Percentiles rank a stretch among this genome's conserved stretches.
These are phyloP conservation scores for Thelonectria rubi DNA, from an alignment of 2,329 filamentous ascomycete genomes.

Conservation along the genomic window DNA sequence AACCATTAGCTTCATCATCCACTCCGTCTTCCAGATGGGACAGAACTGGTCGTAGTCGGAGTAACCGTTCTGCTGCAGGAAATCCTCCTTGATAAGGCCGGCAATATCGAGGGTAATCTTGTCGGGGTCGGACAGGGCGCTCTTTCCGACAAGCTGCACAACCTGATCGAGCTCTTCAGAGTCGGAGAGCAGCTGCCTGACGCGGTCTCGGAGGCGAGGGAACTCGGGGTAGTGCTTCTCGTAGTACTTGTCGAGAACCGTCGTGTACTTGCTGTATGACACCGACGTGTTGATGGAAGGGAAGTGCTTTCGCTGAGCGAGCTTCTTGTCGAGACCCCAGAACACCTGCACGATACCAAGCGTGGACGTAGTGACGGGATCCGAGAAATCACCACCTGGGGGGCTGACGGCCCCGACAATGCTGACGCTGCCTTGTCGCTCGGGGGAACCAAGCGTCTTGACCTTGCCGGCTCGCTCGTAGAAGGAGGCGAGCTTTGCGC, in stretches of 20 bases:
- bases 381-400: conserved; percentile 98
- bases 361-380: conserved; percentile 93
- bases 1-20: conserved; percentile 99
- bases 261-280: conserved; percentile 97
- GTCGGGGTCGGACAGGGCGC: conserved; percentile 92
- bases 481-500: conserved; percentile 97
- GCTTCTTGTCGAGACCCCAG: conserved; percentile 99
- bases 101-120: conserved; percentile 98
- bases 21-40: conserved; percentile 99
- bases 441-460: conserved; percentile 84
- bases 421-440: conserved; percentile 90
- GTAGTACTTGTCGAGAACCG: conserved; percentile 89
- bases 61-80: conserved; percentile 99
- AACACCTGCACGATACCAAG: conserved; percentile 99
- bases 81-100: conserved; percentile 94
- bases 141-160: conserved; percentile 97
- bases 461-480: conserved; percentile 97
- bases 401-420: conserved; percentile 98
- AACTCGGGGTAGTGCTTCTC: conserved; percentile 94
- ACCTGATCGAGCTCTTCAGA: conserved; percentile 99
- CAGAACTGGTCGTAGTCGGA: conserved; percentile 99
- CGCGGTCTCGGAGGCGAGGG: conserved; percentile 88
- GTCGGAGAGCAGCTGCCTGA: conserved; percentile 92
- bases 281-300: conserved; percentile 95
- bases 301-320: conserved; percentile 98